Conservation (phyloP, 2,329 filamentous ascomycete species). For the Lizonia empirigonia region DNA sequence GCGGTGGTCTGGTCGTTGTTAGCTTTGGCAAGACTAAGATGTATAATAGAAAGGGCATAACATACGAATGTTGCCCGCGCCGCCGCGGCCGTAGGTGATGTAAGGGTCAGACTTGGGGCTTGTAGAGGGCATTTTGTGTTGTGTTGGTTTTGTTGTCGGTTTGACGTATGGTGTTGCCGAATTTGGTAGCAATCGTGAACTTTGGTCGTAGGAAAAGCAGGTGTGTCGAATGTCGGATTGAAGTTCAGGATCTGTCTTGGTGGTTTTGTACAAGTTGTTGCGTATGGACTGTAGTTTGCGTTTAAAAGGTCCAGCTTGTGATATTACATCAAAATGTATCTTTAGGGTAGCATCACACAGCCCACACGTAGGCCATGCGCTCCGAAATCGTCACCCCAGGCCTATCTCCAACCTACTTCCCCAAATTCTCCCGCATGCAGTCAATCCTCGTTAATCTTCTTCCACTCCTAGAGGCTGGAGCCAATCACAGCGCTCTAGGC, state of each 20-base stretch:
- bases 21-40: too few relatives aligned
- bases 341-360: constrained; percentile 3
- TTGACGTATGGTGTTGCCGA: not conserved
- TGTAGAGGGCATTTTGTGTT: constrained; percentile 11
- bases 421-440: constrained; percentile 11
- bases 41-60: too few relatives aligned
- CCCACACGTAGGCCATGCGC: constrained; percentile 11
- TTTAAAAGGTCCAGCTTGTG: not conserved
- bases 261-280: too few relatives aligned
- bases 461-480: constrained; percentile 9
- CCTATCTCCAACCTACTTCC: constrained; percentile 11
- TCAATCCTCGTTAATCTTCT: constrained; percentile 10
- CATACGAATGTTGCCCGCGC: constrained; percentile 17
- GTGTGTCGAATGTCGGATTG: not conserved
- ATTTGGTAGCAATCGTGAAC: not conserved
- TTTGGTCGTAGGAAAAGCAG: not conserved
- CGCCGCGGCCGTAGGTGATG: constrained; percentile 19
- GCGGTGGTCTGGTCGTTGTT: constrained; percentile 10
- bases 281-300: not conserved
- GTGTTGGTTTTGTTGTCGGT: not conserved
- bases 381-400: constrained; percentile 17
- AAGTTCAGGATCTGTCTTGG: not conserved
- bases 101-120: constrained; percentile 15
- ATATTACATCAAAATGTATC: constrained; percentile 6
- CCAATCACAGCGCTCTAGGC: constrained; percentile 17